A percentile compares a stretch with the other conserved stretches of the same genome.
phyloP scores from a whole-genome alignment of 352 stramenopile genomes.

The Phytophthora uliginosa region DNA sequence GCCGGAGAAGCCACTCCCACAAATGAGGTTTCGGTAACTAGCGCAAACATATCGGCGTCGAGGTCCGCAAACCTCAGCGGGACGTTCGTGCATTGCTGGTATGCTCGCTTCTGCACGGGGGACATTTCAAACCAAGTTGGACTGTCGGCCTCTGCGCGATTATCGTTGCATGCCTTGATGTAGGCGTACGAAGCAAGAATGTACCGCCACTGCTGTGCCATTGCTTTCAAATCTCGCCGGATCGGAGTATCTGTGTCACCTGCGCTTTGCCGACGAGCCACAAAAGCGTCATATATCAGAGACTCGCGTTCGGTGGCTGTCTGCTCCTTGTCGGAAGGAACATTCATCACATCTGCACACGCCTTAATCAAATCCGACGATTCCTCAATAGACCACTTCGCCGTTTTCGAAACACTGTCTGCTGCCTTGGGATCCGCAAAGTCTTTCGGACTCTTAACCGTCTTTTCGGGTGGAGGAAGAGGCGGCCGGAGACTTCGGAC shows the following conservation, averaged over 20 bases:
- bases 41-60: conserved; percentile 43
- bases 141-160: conserved; percentile 31
- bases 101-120: conserved; percentile 41
- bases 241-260: conserved; percentile 32
- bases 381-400: conserved; percentile 47
- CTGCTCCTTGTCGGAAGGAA: conserved; percentile 29
- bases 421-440: conserved; percentile 14
- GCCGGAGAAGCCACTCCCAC: conserved; percentile 18
- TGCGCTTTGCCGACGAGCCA: conserved; percentile 33
- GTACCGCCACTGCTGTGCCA: conserved; percentile 50
- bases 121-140: conserved; percentile 49
- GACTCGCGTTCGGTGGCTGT: conserved; percentile 38
- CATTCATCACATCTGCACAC: conserved; percentile 52
- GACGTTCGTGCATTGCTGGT: conserved; percentile 50
- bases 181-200: conserved; percentile 55
- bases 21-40: conserved; percentile 52
- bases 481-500: conserved; percentile 34
- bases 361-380: conserved; percentile 48
- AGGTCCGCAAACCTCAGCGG: conserved; percentile 56
- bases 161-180: conserved; percentile 52
- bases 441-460: conserved; percentile 10
- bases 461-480: conserved; percentile 20
- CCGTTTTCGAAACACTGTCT: conserved; percentile 18
- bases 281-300: conserved; percentile 49
- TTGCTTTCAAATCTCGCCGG: conserved; percentile 35